A percentile compares a stretch with the other conserved stretches of the same genome.
These are phyloP conservation scores for Cryomyces minteri DNA, from an alignment of 495 filamentous ascomycete genomes.

Conservation along the genomic window DNA sequence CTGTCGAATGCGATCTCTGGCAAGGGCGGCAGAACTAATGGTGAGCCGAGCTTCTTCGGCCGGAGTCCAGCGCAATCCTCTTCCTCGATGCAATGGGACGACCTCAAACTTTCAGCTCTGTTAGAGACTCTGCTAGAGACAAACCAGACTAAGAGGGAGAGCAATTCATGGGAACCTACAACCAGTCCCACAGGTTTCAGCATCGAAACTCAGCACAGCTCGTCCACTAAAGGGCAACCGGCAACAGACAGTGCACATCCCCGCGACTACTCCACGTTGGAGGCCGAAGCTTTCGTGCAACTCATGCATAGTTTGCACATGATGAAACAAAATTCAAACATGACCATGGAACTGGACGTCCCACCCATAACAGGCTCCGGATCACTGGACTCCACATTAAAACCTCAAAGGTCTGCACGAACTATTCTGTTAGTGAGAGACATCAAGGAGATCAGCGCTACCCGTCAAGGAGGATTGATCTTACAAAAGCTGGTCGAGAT, in stretches of 20 bases:
- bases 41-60: neutral
- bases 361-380: neutral
- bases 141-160: slow-evolving; percentile 3
- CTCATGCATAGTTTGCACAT: neutral
- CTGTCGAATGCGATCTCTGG: neutral
- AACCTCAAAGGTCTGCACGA: neutral
- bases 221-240: neutral
- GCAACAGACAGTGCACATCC: neutral
- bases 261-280: neutral
- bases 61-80: neutral
- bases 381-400: neutral
- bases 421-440: slow-evolving; percentile 64
- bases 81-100: slow-evolving; percentile 3
- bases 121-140: slow-evolving; percentile 13
- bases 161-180: neutral
- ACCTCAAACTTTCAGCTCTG: slow-evolving; percentile 19
- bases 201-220: neutral
- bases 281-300: neutral
- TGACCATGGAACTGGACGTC: neutral
- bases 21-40: neutral
- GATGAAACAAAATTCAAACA: neutral
- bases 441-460: slow-evolving; percentile 51
- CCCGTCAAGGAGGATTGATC: slow-evolving; percentile 41
- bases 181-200: neutral
- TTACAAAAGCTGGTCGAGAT: slow-evolving; percentile 45